Evolutionary conservation across 2,329 filamentous ascomycete species (phyloP), one percentile per base, ranked within the genome.

Genomic region (Arthrobotrys sinensis): DNA sequence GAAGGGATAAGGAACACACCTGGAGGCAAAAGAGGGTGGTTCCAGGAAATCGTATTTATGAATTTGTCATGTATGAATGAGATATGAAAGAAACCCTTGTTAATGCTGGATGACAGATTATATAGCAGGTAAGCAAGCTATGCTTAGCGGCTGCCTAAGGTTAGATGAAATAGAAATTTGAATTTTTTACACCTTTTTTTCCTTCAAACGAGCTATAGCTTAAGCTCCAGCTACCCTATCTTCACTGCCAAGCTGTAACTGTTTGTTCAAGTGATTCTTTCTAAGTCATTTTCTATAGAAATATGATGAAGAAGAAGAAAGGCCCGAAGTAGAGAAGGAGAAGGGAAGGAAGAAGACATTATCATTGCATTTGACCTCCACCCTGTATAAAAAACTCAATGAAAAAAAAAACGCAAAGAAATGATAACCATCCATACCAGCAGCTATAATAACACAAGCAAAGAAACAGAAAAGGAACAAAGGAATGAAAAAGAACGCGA

Each of bases 401-500:
- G 24, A 55, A 38, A 40, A 21, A 57, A 40, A 57, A 21, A 40
- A 57, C 24, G 24, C 24, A 21, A 38, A 21, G 12, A 21, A 48
- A 24, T 28, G 24, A 28, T 28, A 21, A 38, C 32, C 34, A 57
- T 57, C 34, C 52, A 36, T 16, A 40, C 64, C 63, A 63, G 21
- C 24, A 38, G 24, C 28, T 69, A 62, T 69, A 60, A 34, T 48
- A 66, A 52, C 12, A 40, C 12, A 11, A 53, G 21, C 24, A 50
- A 48, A 14, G 14, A 36, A 52, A 7, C n/a, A 68, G 14, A 68
- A 57, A 32, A 68, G 24, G 28, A 50, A 48, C 46, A 62, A 62
- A 40, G 40, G 48, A 45, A 45, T 55, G 34, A 32, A 40, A 38
- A 36, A 67, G 46, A 60, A 60, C 55, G 55, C 55, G 55, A 60